Base-by-base conservation (phyloP, 805 yeast species). In the Wickerhamomyces strasburgensis region DNA sequence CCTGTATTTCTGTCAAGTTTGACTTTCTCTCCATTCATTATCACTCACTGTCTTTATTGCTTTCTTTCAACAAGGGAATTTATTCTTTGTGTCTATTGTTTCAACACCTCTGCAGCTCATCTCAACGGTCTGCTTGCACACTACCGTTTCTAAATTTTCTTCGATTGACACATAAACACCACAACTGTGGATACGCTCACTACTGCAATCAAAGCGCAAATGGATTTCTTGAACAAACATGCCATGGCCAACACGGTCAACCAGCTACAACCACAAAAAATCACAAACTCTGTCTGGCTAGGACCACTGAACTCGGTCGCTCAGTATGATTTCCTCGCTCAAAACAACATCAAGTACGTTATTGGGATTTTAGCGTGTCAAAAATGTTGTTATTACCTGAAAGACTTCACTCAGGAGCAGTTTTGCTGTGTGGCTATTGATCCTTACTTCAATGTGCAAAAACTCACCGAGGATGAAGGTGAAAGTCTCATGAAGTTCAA, bases 221-320 rank as follows among this genome's bases (percentile, higher is more conserved):
- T 17, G 26, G 56, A 52, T 37, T 54, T 54, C 43, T 51, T 46
- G 25, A 53, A 50, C 38, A 50, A 36, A 33, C 56, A 53, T 37
- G 40, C 47, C 1, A 28, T 54, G 32, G 59, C 55, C 10, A 43
- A 37, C 29, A 49, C 56, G 0, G 44, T 50, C 14, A 49, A 52
- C 44, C 59, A 54, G 29, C 42, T 54, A 9, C 54, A 54, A 27
- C 70, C 76, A 3, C 76, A 71, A 48, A 60, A 57, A 40, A 40
- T 73, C 14, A 52, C 64, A 8, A 60, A 61, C 14, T 55, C 61
- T 31, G 51, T 72, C 3, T 70, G 67, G 60, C 56, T 73, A 21
- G 78, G 79, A 2, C 74, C 78, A 2, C 44, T 69, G 37, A 57
- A 67, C 34, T 58, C 67, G 1, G 50, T 69, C n/a, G 57, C 64